Evolutionary conservation across 768 basidiomycete genomes (phyloP).

Genomic region (Daedalea quercina): DNA sequence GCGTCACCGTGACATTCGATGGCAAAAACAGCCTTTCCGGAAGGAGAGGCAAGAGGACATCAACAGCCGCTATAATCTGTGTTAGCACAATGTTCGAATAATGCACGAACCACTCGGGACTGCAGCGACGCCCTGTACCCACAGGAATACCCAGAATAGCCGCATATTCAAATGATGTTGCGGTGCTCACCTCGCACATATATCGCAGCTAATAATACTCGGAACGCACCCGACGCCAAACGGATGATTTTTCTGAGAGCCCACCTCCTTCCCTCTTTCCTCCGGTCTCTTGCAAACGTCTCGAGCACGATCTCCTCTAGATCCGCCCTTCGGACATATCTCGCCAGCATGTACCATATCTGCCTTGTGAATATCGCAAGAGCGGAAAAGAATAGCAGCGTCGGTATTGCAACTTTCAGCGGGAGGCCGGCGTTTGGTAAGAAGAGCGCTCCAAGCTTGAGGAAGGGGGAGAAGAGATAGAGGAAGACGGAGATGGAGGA

Average conservation of each 20-base stretch:
- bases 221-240: constrained; percentile 36
- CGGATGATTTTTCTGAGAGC: constrained; percentile 40
- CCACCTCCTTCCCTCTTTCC: constrained; percentile 40
- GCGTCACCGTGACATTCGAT: constrained; percentile 35
- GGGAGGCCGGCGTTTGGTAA: constrained; percentile 43
- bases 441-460: constrained; percentile 66
- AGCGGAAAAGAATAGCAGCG: constrained; percentile 45
- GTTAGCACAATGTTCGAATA: constrained; percentile 10
- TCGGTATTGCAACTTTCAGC: constrained; percentile 42
- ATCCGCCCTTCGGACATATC: constrained; percentile 59
- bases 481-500: constrained; percentile 53
- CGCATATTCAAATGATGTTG: too few relatives aligned
- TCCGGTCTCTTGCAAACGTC: constrained; percentile 47
- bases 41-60: constrained; percentile 43
- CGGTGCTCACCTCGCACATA: constrained; percentile 58
- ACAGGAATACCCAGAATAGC: too few relatives aligned
- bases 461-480: constrained; percentile 61
- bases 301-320: constrained; percentile 61
- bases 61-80: constrained; percentile 41
- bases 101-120: too few relatives aligned
- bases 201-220: constrained; percentile 47
- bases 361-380: constrained; percentile 58
- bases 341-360: constrained; percentile 72
- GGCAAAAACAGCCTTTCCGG: constrained; percentile 26
- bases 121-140: too few relatives aligned